A percentile compares a stretch with the other conserved stretches of the same genome.
Conservation (phyloP, 1,139 yeast species). For the Yamadazyma friedrichii region DNA sequence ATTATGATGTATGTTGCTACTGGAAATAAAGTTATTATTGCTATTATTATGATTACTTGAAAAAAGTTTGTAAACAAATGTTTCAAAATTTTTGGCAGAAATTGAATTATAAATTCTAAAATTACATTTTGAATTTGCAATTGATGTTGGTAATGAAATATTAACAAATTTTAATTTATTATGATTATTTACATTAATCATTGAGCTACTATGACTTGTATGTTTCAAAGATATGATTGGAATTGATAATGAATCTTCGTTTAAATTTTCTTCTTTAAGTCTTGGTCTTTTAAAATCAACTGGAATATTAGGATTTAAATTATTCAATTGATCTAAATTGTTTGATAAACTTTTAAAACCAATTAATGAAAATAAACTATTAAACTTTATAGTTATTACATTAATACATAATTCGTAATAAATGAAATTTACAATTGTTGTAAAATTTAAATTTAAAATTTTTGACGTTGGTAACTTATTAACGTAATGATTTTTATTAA, state of each 20-base stretch:
- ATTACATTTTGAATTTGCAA: constrained; percentile 13
- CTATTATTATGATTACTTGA: constrained; percentile 22
- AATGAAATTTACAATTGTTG: constrained; percentile 21
- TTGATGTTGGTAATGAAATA: constrained; percentile 15
- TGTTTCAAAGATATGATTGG: constrained; percentile 6
- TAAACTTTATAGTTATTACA: constrained; percentile 37
- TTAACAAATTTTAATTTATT: constrained; percentile 4
- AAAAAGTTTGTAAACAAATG: constrained; percentile 45
- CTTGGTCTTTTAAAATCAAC: constrained; percentile 17
- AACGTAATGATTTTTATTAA: neutral
- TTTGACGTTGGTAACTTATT: neutral
- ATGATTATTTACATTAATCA: constrained; percentile 2
- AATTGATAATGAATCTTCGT: constrained; percentile 4
- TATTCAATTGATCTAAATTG: constrained; percentile 32
- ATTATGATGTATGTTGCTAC: neutral
- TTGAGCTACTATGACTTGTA: constrained; percentile 1
- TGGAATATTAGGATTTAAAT: constrained; percentile 25
- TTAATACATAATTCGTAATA: constrained; percentile 43
- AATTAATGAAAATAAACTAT: constrained; percentile 28
- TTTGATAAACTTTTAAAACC: constrained; percentile 28
- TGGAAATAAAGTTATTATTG: constrained; percentile 4
- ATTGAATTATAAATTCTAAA: constrained; percentile 25
- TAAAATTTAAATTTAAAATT: neutral
- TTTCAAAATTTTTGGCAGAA: constrained; percentile 57
- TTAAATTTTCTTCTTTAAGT: constrained; percentile 1